Evolutionary conservation across 2,329 filamentous ascomycete species (phyloP), one percentile per base, ranked within the genome.

Genomic region (Cladorrhinum sp.): DNA sequence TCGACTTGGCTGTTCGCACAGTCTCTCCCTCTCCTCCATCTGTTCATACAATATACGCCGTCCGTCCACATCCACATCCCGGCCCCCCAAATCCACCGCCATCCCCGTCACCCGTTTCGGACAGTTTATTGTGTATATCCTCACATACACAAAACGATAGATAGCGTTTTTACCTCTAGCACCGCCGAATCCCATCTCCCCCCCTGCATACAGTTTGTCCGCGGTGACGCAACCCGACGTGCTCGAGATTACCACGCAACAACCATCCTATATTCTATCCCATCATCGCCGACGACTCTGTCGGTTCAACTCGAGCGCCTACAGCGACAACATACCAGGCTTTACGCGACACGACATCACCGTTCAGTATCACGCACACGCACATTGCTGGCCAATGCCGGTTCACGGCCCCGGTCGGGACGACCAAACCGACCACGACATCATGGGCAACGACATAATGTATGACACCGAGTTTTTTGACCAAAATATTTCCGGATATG

Each of bases 11-110:
- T 57, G 39, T 46, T 46, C 42, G 42, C 42, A 46, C 42, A 46
- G 42, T 42, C 33, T 55, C 54, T 56, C 54, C 54, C 36, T 56
- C 39, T 56, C 30, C 54, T 56, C 39, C 36, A 20, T 56, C 54
- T 18, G 42, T 46, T 46, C 18, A 20, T 46, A 18, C 36, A 46
- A 46, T 46, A 46, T 21, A 48, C 36, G 30, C 33, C 54, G 39
- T 56, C 54, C 33, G 48, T 46, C 39, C 53, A 12, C 49, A 51
- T 51, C 49, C 49, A 24, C 49, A 28, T 16, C 24, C 53, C 28
- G 23, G 23, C 54, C 23, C 39, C 33, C 39, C 33, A 49, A 18
- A 23, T 21, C 54, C 54, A 49, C 39, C 23, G 42, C 33, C 54
- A 42, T 26, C 39, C 26, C 21, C 21, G 42, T 26, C 33, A 14